Evolutionary conservation across 148 eudicot genomes (phyloP).

Genomic region (Drosera capensis): DNA sequence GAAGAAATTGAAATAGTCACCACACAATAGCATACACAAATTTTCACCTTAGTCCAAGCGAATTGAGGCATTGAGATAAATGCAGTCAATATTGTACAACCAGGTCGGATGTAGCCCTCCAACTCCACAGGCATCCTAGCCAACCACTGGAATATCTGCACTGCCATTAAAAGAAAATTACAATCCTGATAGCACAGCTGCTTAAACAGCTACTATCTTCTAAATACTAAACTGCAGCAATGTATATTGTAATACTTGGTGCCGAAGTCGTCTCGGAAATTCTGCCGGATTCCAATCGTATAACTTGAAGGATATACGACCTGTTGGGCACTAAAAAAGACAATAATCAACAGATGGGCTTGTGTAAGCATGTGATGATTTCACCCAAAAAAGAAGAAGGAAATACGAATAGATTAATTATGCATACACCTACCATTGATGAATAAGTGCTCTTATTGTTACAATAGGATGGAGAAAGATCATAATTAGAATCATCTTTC

Average conservation of each 20-base stretch:
- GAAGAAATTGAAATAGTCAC: too few species aligned
- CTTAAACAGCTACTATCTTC: conserved; percentile 6
- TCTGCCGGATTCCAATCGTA: conserved; percentile 99
- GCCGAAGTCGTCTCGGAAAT: conserved; percentile 91
- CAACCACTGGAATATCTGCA: conserved; percentile 96
- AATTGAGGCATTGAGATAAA: conserved; percentile 72
- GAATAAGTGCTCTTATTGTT: conserved; percentile 65
- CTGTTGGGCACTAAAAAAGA: conserved; percentile 74
- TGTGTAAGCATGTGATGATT: background rate
- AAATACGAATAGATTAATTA: conserved; percentile 6
- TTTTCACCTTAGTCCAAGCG: conserved; percentile 78
- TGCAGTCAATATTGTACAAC: conserved; percentile 80
- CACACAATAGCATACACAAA: too few species aligned
- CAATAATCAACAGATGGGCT: conserved; percentile 6
- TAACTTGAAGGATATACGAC: conserved; percentile 92
- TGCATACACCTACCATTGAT: conserved; percentile 38
- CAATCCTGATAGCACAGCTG: conserved; percentile 7
- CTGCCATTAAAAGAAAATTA: conserved; percentile 14
- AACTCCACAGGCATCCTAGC: conserved; percentile 92
- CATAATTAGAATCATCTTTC: conserved; percentile 35
- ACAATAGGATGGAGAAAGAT: conserved; percentile 26
- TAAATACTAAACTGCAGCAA: conserved; percentile 44
- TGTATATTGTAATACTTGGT: conserved; percentile 64
- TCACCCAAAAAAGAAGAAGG: background rate
- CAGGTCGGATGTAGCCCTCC: conserved; percentile 98